A percentile compares a stretch with the other conserved stretches of the same genome.
Evolutionary conservation across 163 green algal genomes (phyloP).

Genomic region (Chlamydomonas reinhardtii): DNA sequence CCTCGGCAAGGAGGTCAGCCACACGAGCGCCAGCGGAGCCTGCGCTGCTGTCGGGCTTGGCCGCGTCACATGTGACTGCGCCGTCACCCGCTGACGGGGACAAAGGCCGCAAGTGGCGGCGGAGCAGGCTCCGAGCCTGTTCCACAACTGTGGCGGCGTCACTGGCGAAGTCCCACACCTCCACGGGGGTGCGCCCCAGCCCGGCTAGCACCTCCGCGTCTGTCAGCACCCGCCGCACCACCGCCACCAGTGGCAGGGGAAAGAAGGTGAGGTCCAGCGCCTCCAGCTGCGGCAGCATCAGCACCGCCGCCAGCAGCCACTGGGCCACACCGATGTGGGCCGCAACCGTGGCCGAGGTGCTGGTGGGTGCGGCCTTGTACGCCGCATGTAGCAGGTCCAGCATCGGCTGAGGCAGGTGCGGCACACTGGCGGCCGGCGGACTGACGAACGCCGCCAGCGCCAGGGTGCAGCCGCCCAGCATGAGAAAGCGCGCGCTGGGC

Average conservation of each 20-base stretch:
- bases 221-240: constrained; percentile 14
- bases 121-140: neutral
- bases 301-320: constrained; percentile 23
- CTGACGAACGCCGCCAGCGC: neutral
- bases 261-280: constrained; percentile 60
- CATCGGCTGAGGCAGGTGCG: neutral
- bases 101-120: neutral
- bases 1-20: neutral
- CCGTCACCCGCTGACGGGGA: neutral
- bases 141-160: neutral
- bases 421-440: neutral
- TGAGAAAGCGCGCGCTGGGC: constrained; percentile 47
- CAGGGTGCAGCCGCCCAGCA: constrained; percentile 62
- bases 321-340: neutral
- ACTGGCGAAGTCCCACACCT: constrained; percentile 55
- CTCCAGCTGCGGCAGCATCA: constrained; percentile 36
- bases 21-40: neutral
- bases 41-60: neutral
- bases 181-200: neutral
- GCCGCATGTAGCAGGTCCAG: neutral
- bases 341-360: neutral
- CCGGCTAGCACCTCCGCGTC: neutral
- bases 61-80: neutral
- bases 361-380: neutral
- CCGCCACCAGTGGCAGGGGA: constrained; percentile 9